phyloP scores from a whole-genome alignment of 2,329 filamentous ascomycete species.

The Aspergillus brasiliensis region DNA sequence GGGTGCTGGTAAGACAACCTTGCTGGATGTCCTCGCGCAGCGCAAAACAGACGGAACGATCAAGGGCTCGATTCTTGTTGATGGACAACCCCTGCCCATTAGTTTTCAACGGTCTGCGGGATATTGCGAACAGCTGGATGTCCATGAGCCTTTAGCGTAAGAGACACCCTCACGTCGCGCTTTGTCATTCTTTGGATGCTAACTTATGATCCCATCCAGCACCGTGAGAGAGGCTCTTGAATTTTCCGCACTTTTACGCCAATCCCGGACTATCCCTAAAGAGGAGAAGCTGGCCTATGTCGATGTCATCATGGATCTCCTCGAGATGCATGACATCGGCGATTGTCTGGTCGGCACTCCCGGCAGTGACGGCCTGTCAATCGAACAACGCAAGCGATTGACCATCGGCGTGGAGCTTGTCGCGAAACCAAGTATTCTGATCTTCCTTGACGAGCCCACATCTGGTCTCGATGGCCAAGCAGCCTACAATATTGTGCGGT shows the following conservation, averaged over 20 bases:
- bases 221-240: slow-evolving; percentile 67
- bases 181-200: no score
- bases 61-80: slow-evolving; percentile 65
- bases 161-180: no score
- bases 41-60: slow-evolving; percentile 67
- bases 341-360: slow-evolving; percentile 59
- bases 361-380: slow-evolving; percentile 50
- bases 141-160: slow-evolving; percentile 67
- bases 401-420: slow-evolving; percentile 74
- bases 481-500: slow-evolving; percentile 66
- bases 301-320: slow-evolving; percentile 63
- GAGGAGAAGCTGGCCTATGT: slow-evolving; percentile 67
- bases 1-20: slow-evolving; percentile 73
- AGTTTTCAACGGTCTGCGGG: slow-evolving; percentile 69
- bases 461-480: slow-evolving; percentile 69
- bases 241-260: slow-evolving; percentile 67
- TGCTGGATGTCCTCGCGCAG: slow-evolving; percentile 74
- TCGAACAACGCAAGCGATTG: slow-evolving; percentile 69
- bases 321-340: slow-evolving; percentile 64
- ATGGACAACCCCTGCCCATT: slow-evolving; percentile 60
- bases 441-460: slow-evolving; percentile 72
- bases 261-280: slow-evolving; percentile 53
- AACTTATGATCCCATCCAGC: no score
- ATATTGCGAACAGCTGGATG: slow-evolving; percentile 69
- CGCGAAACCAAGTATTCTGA: slow-evolving; percentile 66